phyloP scores from a whole-genome alignment of 1,139 yeast species.

The Nakaseomyces uthaithaninus region DNA sequence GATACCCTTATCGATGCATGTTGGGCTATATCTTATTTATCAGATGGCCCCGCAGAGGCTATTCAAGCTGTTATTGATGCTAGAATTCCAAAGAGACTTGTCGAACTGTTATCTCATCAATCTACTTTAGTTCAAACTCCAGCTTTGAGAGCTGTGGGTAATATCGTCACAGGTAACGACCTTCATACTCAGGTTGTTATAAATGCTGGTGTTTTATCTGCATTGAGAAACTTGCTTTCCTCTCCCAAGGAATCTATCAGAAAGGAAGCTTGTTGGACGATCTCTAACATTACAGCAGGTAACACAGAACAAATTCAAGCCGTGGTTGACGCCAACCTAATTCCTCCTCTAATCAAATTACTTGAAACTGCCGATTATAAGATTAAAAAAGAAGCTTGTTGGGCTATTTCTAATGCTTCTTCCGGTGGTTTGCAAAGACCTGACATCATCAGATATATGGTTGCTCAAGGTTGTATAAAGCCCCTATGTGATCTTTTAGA shows the following conservation, averaged over 20 bases:
- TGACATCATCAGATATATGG: slow-evolving; percentile 87
- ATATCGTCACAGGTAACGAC: slow-evolving; percentile 95
- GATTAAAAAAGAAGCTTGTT: slow-evolving; percentile 97
- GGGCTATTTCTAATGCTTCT: slow-evolving; percentile 98
- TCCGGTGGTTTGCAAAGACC: slow-evolving; percentile 92
- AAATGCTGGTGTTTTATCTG: slow-evolving; percentile 85
- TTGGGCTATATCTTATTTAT: slow-evolving; percentile 94
- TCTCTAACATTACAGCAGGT: slow-evolving; percentile 96
- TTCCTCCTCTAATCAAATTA: slow-evolving; percentile 85
- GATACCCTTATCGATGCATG: slow-evolving; percentile 96
- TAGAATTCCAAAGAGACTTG: slow-evolving; percentile 88
- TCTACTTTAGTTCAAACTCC: slow-evolving; percentile 91
- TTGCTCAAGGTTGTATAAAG: slow-evolving; percentile 91
- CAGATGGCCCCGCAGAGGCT: slow-evolving; percentile 88
- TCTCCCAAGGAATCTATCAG: slow-evolving; percentile 88
- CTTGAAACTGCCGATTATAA: slow-evolving; percentile 80
- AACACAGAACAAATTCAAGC: slow-evolving; percentile 93
- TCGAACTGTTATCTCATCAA: slow-evolving; percentile 77
- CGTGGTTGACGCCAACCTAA: slow-evolving; percentile 86
- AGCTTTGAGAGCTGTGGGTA: slow-evolving; percentile 94
- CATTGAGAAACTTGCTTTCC: slow-evolving; percentile 68
- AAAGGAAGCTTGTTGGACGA: slow-evolving; percentile 98
- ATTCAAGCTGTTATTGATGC: slow-evolving; percentile 97
- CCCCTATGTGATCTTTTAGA: slow-evolving; percentile 89
- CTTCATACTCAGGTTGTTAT: slow-evolving; percentile 90